These are phyloP conservation scores for Hypericum perforatum DNA, from an alignment of 345 rosid genomes.

Conservation along the genomic window DNA sequence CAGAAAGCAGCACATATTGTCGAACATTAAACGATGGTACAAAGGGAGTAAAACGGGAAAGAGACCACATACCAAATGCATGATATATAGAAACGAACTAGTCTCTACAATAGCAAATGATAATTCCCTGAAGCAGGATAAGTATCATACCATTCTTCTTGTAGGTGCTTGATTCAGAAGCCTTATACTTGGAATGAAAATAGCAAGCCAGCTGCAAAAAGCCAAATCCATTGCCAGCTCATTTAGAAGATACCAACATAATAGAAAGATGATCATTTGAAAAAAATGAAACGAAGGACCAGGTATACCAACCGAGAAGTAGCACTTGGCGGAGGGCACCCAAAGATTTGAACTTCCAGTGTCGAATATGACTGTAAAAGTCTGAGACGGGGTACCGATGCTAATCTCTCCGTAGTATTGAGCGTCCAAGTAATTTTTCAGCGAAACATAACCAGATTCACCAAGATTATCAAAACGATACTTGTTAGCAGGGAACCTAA, in stretches of 20 bases:
- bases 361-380: slow-evolving; percentile 24
- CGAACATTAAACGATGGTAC: too few species aligned
- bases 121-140: not conserved
- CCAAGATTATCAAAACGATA: not conserved
- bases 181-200: slow-evolving; percentile 21
- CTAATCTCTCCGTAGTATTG: slow-evolving; percentile 27
- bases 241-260: not conserved
- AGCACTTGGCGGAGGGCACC: slow-evolving; percentile 23
- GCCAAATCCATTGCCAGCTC: not conserved
- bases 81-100: too few species aligned
- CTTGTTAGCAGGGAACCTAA: not conserved
- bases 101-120: not conserved
- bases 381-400: slow-evolving; percentile 21
- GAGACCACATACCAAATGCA: too few species aligned
- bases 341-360: slow-evolving; percentile 30
- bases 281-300: not conserved
- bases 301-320: slow-evolving; percentile 18
- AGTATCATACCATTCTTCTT: slow-evolving; percentile 17
- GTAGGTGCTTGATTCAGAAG: slow-evolving; percentile 16
- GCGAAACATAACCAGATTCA: slow-evolving; percentile 6
- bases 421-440: slow-evolving; percentile 22
- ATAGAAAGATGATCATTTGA: not conserved
- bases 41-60: too few species aligned
- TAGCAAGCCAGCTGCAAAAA: slow-evolving; percentile 23
- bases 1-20: too few species aligned